Evolutionary conservation across 495 filamentous ascomycete genomes (phyloP).

Genomic region (Chaetomidium leptoderma): DNA sequence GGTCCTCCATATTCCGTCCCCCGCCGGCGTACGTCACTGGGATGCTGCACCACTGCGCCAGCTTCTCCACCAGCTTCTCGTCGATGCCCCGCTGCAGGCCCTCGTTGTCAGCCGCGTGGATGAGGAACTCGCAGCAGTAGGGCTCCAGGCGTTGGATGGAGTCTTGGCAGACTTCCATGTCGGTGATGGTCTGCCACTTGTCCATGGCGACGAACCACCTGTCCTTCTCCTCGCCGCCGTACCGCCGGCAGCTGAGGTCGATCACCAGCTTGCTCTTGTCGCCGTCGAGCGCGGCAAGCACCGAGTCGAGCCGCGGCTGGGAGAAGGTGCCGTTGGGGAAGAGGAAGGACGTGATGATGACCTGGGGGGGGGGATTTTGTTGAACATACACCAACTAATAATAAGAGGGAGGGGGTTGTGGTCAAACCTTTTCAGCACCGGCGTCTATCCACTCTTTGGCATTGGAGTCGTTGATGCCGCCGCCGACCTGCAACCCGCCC

Average conservation of each 20-base stretch:
- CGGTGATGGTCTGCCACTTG: conserved; percentile 95
- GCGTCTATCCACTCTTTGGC: conserved; percentile 78
- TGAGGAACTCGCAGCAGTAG: conserved; percentile 91
- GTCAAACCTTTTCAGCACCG: conserved; percentile 76
- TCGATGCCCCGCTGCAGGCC: conserved; percentile 89
- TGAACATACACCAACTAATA: too few species aligned
- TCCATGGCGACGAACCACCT: conserved; percentile 95
- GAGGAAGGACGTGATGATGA: conserved; percentile 76
- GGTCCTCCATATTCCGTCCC: conserved; percentile 71
- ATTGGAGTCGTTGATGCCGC: conserved; percentile 82
- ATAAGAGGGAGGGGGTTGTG: neutral
- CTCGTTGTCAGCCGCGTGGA: conserved; percentile 98
- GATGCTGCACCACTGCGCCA: conserved; percentile 81
- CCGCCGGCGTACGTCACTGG: conserved; percentile 96
- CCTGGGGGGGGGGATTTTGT: conserved; percentile 51
- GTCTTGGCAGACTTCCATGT: conserved; percentile 79
- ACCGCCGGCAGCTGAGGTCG: conserved; percentile 82
- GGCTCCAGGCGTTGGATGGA: conserved; percentile 75
- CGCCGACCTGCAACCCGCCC: conserved; percentile 75
- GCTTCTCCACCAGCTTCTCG: conserved; percentile 67
- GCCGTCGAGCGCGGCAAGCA: conserved; percentile 64
- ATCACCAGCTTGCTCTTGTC: conserved; percentile 83
- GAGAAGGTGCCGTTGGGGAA: conserved; percentile 83
- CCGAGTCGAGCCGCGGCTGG: conserved; percentile 61
- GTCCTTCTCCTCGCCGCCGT: conserved; percentile 56